Evolutionary conservation across 441 rosid species (phyloP), one percentile per base, ranked within the genome.

Genomic region (Populus tomentosa): DNA sequence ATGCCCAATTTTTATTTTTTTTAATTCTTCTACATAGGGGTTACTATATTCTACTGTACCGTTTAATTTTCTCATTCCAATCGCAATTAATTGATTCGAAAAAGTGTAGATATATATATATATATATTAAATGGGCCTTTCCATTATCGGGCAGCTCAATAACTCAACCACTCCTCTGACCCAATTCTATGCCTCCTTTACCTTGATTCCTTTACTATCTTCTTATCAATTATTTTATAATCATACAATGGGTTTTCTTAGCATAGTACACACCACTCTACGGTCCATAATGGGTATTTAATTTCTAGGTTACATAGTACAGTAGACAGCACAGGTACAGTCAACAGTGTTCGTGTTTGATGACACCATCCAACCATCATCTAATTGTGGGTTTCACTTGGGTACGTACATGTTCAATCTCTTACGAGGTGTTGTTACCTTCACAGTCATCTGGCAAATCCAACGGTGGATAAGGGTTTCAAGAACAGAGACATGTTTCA

Each of bases 101-200:
- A 76, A 62, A 32, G 68, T 28, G 53, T 1, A 33, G 8, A 38
- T 20, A 13, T 70, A 67, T 80, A 85, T 78, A 38, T 20, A 13
- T 70, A 67, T 46, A 79, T 80, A 85, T 78, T 86, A 78, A 89
- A 89, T 86, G 86, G 78, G 82, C 77, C 74, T 84, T 80, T 81
- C 79, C 82, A 84, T 83, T 86, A 87, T 88, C 84, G 94, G 93
- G 91, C 89, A 86, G 87, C 91, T 89, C 91, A 88, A 90, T 86
- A 82, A 86, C 95, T 80, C 93, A 92, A 92, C 94, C 71, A 92
- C 94, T 90, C 92, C 85, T 82, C 95, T 89, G 95, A 89, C 97
- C 90, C 88, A 86, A 84, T 86, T 90, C 85, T 81, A 80, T 66
- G 80, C 75, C 74, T 80, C 79, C 82, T 80, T 75, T 70, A 82